These are phyloP conservation scores for Russula lepida DNA, from an alignment of 768 basidiomycete species.

Conservation along the genomic window DNA sequence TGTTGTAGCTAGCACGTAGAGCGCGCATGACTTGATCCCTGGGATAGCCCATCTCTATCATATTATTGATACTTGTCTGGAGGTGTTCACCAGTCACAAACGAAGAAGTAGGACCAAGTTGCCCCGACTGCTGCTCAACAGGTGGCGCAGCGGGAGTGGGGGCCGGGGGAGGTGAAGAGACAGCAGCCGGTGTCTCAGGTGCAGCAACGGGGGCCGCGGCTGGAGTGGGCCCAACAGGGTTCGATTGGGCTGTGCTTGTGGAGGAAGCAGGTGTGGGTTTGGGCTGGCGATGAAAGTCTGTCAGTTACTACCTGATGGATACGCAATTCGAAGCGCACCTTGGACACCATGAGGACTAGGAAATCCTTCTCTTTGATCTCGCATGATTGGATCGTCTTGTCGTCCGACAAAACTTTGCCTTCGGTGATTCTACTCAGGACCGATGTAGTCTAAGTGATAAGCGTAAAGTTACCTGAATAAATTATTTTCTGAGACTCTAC, in stretches of 20 bases:
- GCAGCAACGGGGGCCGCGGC: slow-evolving; percentile 30
- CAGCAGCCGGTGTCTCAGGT: slow-evolving; percentile 27
- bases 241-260: slow-evolving; percentile 26
- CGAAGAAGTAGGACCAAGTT: slow-evolving; percentile 39
- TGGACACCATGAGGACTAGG: slow-evolving; percentile 97
- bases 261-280: slow-evolving; percentile 40
- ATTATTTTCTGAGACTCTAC: slow-evolving; percentile 84
- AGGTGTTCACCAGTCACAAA: slow-evolving; percentile 75
- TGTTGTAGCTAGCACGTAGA: slow-evolving; percentile 90
- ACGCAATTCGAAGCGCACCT: slow-evolving; percentile 43
- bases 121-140: slow-evolving; percentile 1
- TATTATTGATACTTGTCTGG: slow-evolving; percentile 68
- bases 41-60: slow-evolving; percentile 92
- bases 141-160: slow-evolving; percentile 27
- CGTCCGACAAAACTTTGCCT: slow-evolving; percentile 90
- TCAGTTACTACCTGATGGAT: background rate
- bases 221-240: slow-evolving; percentile 26
- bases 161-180: slow-evolving; percentile 28
- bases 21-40: slow-evolving; percentile 79
- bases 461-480: slow-evolving; percentile 63
- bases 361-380: slow-evolving; percentile 99
- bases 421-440: slow-evolving; percentile 17
- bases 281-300: slow-evolving; percentile 34
- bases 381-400: slow-evolving; percentile 79
- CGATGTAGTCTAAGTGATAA: slow-evolving; percentile 7